Conservation (phyloP, 2,329 filamentous ascomycete genomes). For the Sphaerulina populicola region DNA sequence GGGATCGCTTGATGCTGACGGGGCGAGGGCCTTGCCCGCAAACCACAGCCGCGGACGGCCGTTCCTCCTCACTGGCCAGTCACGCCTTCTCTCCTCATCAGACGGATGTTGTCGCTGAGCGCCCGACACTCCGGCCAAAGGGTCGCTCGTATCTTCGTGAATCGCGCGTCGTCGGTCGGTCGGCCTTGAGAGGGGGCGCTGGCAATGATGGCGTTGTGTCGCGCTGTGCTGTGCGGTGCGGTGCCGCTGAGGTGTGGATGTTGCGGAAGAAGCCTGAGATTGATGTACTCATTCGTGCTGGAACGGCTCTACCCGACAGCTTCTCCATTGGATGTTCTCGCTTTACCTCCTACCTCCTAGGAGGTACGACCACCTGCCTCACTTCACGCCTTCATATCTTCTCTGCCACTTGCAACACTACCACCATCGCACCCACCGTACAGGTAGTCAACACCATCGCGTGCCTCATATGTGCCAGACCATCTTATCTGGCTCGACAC, state of each 20-base stretch:
- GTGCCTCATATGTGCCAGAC: background rate
- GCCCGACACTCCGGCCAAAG: background rate
- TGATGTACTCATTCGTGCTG: background rate
- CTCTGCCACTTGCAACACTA: background rate
- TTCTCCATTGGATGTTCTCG: background rate
- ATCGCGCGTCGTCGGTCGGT: background rate
- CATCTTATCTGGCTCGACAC: no score
- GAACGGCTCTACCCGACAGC: background rate
- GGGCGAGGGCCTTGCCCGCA: background rate
- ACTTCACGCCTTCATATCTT: background rate
- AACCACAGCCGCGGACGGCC: background rate
- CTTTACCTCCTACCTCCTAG: no score
- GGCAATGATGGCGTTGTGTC: background rate
- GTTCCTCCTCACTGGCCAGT: slow-evolving; percentile 18
- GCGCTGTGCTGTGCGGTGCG: background rate
- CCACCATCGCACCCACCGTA: background rate
- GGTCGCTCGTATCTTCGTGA: background rate
- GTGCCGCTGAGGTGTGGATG: slow-evolving; percentile 1
- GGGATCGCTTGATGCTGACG: background rate
- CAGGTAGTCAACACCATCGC: background rate
- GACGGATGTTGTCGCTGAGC: slow-evolving; percentile 2
- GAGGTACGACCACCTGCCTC: background rate
- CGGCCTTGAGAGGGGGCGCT: slow-evolving; percentile 2
- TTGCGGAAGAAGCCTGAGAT: slow-evolving; percentile 3
- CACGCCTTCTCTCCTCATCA: slow-evolving; percentile 14